phyloP scores from a whole-genome alignment of 2,329 filamentous ascomycete genomes.

The Scedosporium aurantiacum region DNA sequence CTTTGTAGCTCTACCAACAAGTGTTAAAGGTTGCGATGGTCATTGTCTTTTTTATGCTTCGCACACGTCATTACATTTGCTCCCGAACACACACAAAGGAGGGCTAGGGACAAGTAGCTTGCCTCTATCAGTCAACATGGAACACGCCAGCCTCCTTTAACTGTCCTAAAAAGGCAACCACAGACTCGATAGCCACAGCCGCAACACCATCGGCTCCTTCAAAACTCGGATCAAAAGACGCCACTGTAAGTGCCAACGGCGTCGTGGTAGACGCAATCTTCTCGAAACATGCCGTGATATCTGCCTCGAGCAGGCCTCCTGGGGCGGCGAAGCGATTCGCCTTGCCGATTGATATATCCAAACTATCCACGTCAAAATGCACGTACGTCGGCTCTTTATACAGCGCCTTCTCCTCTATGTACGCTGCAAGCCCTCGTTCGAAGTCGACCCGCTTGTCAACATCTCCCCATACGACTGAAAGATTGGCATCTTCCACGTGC shows the following conservation, averaged over 20 bases:
- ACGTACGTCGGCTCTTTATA: slow-evolving; percentile 15
- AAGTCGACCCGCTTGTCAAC: slow-evolving; percentile 10
- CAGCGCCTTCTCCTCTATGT: slow-evolving; percentile 9
- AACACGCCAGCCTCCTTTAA: neutral
- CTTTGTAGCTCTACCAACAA: too few species aligned
- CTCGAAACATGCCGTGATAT: slow-evolving; percentile 13
- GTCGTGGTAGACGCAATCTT: slow-evolving; percentile 10
- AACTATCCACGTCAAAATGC: slow-evolving; percentile 24
- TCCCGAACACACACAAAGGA: too few species aligned
- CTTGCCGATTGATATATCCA: slow-evolving; percentile 21
- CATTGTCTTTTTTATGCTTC: too few species aligned
- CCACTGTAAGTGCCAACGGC: slow-evolving; percentile 13
- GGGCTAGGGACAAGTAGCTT: too few species aligned
- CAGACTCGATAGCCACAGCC: neutral
- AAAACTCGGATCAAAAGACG: slow-evolving; percentile 15
- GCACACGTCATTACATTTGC: too few species aligned
- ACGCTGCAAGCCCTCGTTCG: slow-evolving; percentile 7
- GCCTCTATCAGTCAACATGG: too few species aligned
- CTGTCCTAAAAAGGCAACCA: neutral
- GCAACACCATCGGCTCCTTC: slow-evolving; percentile 11
- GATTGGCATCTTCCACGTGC: slow-evolving; percentile 19
- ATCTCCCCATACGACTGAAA: slow-evolving; percentile 19
- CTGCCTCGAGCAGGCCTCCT: slow-evolving; percentile 19
- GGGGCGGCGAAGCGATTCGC: slow-evolving; percentile 24
- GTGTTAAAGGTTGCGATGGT: too few species aligned